Conservation (phyloP, 2,329 filamentous ascomycete genomes). For the Chaetomiaceae sp. region DNA sequence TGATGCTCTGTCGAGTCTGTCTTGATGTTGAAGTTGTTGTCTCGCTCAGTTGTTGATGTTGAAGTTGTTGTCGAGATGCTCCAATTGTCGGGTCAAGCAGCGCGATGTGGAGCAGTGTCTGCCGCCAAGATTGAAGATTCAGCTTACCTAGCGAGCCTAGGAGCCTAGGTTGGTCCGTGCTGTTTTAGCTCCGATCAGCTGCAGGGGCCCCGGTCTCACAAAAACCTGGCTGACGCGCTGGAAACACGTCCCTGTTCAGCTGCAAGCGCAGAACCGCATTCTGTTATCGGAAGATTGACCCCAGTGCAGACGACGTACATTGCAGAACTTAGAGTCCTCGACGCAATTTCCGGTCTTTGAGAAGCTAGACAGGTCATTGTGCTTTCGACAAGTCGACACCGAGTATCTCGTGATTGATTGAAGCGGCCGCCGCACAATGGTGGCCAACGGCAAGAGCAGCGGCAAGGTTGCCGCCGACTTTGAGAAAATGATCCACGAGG, state of each 20-base stretch:
- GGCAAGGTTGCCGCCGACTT: conserved; percentile 44
- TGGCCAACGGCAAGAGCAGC: conserved; percentile 19
- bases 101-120: no score
- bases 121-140: no score
- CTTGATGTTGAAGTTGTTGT: no score
- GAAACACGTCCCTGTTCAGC: neutral
- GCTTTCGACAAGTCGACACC: neutral
- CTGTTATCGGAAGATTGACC: neutral
- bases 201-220: neutral
- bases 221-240: conserved; percentile 6
- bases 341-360: neutral
- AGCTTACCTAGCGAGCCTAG: neutral
- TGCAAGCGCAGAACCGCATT: neutral
- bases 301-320: neutral
- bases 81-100: no score
- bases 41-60: no score
- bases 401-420: neutral
- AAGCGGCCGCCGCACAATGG: conserved; percentile 21
- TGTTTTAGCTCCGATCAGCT: neutral
- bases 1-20: no score
- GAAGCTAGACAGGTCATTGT: neutral
- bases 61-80: no score
- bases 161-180: neutral
- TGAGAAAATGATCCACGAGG: conserved; percentile 52
- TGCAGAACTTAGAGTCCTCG: neutral